Evolutionary conservation across 352 stramenopile species (phyloP).

Genomic region (Phytophthora melonis): DNA sequence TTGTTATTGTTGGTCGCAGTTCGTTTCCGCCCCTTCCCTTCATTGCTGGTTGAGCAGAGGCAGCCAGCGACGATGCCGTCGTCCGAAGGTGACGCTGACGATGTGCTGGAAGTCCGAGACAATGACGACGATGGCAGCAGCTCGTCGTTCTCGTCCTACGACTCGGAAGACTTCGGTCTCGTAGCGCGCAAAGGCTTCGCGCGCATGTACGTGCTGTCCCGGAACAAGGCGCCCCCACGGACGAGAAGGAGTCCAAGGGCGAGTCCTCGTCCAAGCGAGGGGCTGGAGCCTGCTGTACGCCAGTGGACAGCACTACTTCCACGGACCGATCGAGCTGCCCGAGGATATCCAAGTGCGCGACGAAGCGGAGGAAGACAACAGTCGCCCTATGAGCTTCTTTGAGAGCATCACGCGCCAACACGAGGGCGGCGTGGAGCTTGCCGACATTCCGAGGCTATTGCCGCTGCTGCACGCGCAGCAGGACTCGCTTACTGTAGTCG

Average conservation of each 20-base stretch:
- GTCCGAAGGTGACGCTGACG: conserved; percentile 16
- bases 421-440: conserved; percentile 36
- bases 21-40: too few species aligned
- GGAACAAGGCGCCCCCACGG: neutral
- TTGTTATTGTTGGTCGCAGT: neutral
- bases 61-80: conserved; percentile 22
- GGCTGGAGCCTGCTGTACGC: conserved; percentile 62
- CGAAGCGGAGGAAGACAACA: conserved; percentile 16
- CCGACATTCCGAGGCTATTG: conserved; percentile 57
- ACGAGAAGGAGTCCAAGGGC: conserved; percentile 29
- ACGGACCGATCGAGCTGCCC: conserved; percentile 55
- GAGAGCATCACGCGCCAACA: conserved; percentile 29
- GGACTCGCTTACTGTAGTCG: conserved; percentile 49
- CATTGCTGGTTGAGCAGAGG: too few species aligned
- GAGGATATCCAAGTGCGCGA: conserved; percentile 32
- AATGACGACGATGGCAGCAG: conserved; percentile 20
- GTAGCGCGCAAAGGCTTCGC: conserved; percentile 66
- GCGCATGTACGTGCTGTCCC: conserved; percentile 70
- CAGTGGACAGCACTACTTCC: conserved; percentile 69
- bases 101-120: conserved; percentile 24
- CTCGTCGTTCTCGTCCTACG: conserved; percentile 58
- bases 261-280: conserved; percentile 6
- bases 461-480: conserved; percentile 65
- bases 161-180: conserved; percentile 63
- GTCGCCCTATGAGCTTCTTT: conserved; percentile 25